Conservation (phyloP, 352 stramenopile species). For the Phytophthora kernoviae region DNA sequence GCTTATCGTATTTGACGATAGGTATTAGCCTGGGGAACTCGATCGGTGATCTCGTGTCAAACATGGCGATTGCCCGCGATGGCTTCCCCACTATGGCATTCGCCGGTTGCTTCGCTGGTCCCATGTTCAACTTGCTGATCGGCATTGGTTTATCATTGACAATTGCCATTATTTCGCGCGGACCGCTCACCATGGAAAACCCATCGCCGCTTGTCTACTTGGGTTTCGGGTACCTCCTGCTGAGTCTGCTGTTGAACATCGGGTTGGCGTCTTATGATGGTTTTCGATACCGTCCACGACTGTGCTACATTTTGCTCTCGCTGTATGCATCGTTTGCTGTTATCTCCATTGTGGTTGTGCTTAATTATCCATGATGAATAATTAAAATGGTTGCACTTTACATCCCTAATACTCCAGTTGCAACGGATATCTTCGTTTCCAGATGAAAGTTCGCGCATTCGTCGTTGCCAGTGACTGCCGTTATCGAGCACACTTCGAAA, state of each 20-base stretch:
- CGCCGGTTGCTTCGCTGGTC: conserved; percentile 79
- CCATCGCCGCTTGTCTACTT: conserved; percentile 68
- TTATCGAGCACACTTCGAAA: too few species aligned
- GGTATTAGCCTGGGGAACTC: conserved; percentile 86
- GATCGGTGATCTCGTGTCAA: conserved; percentile 78
- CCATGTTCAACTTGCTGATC: conserved; percentile 83
- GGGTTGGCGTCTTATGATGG: conserved; percentile 51
- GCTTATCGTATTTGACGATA: conserved; percentile 22
- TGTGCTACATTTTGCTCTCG: conserved; percentile 64
- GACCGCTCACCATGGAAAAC: conserved; percentile 58
- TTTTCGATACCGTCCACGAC: conserved; percentile 60
- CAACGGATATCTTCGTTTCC: too few species aligned
- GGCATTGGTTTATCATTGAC: conserved; percentile 72
- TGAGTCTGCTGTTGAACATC: conserved; percentile 74
- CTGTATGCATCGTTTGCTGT: conserved; percentile 72
- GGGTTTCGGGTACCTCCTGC: conserved; percentile 68
- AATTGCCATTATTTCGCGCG: conserved; percentile 57
- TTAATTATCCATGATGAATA: conserved; percentile 35
- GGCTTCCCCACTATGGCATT: conserved; percentile 87
- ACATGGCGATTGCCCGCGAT: conserved; percentile 79
- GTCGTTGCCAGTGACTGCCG: too few species aligned
- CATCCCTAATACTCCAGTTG: too few species aligned
- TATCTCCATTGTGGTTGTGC: conserved; percentile 64
- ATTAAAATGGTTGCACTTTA: background rate
- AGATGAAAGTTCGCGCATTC: too few species aligned